These are phyloP conservation scores for Selaginella tamariscina DNA, from an alignment of 75 land plant species.

Conservation along the genomic window DNA sequence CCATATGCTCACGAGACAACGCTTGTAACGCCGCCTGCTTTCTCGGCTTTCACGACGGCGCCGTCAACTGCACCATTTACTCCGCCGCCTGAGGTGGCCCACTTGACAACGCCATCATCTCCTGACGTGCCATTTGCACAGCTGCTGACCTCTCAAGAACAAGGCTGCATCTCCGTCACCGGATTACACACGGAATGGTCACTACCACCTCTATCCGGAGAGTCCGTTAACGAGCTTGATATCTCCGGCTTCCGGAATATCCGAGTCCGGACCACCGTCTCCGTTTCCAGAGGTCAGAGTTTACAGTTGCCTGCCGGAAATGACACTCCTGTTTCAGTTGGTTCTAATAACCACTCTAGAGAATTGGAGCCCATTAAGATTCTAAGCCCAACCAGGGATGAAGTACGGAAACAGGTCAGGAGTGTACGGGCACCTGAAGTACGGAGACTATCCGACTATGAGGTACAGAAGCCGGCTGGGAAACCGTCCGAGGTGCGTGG, in stretches of 20 bases:
- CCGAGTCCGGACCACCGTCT: background rate
- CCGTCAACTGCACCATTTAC: constrained; percentile 13
- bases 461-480: background rate
- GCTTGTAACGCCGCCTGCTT: constrained; percentile 72
- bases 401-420: background rate
- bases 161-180: background rate
- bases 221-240: background rate
- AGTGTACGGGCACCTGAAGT: no score
- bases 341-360: background rate
- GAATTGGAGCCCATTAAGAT: background rate
- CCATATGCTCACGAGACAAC: constrained; percentile 81
- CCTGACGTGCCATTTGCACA: constrained; percentile 11
- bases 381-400: background rate
- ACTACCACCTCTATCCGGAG: background rate
- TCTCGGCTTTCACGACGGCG: constrained; percentile 14
- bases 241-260: background rate
- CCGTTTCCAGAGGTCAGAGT: background rate
- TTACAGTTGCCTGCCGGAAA: background rate
- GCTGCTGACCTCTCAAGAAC: constrained; percentile 1
- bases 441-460: no score
- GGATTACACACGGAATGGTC: background rate
- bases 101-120: constrained; percentile 6
- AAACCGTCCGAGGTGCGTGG: background rate
- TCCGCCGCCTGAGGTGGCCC: constrained; percentile 10
- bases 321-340: background rate